These are phyloP conservation scores for Platanthera guangdongensis DNA, from an alignment of 106 monocot genomes.

Conservation along the genomic window DNA sequence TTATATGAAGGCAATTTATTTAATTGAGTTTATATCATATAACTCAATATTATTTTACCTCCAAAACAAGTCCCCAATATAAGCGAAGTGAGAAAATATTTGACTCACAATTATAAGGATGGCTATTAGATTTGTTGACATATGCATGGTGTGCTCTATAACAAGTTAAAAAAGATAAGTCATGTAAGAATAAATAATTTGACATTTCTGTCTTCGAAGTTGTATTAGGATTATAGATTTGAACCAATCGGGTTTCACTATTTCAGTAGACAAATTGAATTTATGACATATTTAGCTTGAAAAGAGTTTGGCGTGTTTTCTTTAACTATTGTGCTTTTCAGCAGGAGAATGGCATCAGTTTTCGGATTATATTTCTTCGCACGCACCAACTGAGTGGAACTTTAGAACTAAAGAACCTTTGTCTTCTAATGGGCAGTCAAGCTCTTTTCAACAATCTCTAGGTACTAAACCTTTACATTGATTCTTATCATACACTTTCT, in stretches of 20 bases:
- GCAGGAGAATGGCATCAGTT: constrained; percentile 11
- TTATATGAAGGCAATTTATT: background rate
- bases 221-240: background rate
- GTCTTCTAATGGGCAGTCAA: constrained; percentile 7
- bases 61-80: background rate
- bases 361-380: constrained; percentile 11
- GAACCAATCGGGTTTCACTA: background rate
- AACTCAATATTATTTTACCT: background rate
- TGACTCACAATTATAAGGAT: background rate
- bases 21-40: background rate
- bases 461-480: background rate
- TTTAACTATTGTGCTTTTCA: background rate
- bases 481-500: background rate
- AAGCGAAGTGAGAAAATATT: background rate
- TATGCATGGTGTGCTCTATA: background rate
- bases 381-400: constrained; percentile 10
- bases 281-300: background rate
- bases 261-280: background rate
- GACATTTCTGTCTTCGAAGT: background rate
- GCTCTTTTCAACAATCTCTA: constrained; percentile 4
- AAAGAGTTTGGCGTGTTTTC: background rate
- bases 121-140: background rate
- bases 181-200: background rate
- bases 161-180: background rate
- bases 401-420: constrained; percentile 2